These are phyloP conservation scores for Podaxis sp. DNA, from an alignment of 768 basidiomycete genomes.

Conservation along the genomic window DNA sequence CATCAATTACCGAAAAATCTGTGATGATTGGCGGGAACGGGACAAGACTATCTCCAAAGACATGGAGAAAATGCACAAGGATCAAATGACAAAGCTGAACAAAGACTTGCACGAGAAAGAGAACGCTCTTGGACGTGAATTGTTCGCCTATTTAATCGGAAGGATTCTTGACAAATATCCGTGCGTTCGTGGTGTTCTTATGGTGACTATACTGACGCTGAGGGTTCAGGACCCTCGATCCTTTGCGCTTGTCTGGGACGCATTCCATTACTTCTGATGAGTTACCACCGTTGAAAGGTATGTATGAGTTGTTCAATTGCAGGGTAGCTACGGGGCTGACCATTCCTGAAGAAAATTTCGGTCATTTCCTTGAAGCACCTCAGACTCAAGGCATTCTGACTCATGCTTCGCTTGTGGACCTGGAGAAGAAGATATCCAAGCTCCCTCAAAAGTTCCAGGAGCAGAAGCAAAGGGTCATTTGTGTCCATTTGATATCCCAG, in stretches of 20 bases:
- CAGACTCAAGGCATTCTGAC: neutral
- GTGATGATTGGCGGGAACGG: conserved; percentile 3
- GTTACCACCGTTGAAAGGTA: conserved; percentile 1
- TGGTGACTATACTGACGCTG: neutral
- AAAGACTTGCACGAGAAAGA: neutral
- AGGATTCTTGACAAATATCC: conserved; percentile 4
- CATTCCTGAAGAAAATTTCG: neutral
- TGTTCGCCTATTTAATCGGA: conserved; percentile 7
- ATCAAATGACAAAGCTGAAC: neutral
- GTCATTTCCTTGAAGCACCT: neutral
- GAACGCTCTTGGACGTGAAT: neutral
- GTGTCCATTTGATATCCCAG: neutral
- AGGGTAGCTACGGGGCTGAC: neutral
- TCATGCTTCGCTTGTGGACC: neutral
- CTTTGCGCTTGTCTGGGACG: neutral
- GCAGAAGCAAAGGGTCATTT: neutral
- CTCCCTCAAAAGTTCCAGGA: neutral
- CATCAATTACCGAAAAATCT: neutral
- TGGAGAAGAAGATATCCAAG: neutral
- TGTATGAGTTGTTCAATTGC: neutral
- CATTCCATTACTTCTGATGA: neutral
- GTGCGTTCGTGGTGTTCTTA: neutral
- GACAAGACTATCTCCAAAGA: neutral
- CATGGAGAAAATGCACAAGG: neutral
- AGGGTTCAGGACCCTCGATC: neutral